Conservation (phyloP, 495 filamentous ascomycete species). For the Neurospora sublineolata region DNA sequence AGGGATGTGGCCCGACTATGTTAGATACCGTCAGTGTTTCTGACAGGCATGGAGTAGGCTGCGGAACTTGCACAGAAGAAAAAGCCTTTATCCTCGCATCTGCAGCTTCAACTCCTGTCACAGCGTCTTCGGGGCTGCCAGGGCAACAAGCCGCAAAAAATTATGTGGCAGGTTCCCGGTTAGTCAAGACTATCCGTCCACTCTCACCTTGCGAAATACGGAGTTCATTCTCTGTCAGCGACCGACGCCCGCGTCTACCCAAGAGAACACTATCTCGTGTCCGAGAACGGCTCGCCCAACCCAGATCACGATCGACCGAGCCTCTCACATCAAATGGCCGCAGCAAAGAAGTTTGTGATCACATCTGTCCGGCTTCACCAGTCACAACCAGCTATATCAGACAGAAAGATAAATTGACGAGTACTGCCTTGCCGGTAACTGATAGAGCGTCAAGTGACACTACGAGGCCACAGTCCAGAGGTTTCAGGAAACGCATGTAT, state of each 20-base stretch:
- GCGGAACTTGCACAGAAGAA: not conserved
- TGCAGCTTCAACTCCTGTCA: not conserved
- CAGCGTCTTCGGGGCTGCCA: not conserved
- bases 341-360: not conserved
- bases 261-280: constrained; percentile 16
- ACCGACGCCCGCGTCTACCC: constrained; percentile 6
- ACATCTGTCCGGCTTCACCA: not conserved
- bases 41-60: not conserved
- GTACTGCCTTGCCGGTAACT: not conserved
- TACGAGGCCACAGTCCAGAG: not conserved
- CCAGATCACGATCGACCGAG: constrained; percentile 2
- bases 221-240: constrained; percentile 8
- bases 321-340: not conserved
- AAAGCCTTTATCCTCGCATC: not conserved
- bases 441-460: not conserved
- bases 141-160: not conserved
- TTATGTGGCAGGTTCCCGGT: not conserved
- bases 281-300: constrained; percentile 8
- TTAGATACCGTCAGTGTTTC: not conserved
- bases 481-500: constrained; percentile 13
- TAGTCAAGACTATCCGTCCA: not conserved
- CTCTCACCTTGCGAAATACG: not conserved
- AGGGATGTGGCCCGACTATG: not conserved
- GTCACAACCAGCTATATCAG: not conserved
- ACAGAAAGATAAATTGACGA: not conserved